A percentile compares a stretch with the other conserved stretches of the same genome.
phyloP scores from a whole-genome alignment of 768 basidiomycete genomes.

The Phanerochaete carnosa region DNA sequence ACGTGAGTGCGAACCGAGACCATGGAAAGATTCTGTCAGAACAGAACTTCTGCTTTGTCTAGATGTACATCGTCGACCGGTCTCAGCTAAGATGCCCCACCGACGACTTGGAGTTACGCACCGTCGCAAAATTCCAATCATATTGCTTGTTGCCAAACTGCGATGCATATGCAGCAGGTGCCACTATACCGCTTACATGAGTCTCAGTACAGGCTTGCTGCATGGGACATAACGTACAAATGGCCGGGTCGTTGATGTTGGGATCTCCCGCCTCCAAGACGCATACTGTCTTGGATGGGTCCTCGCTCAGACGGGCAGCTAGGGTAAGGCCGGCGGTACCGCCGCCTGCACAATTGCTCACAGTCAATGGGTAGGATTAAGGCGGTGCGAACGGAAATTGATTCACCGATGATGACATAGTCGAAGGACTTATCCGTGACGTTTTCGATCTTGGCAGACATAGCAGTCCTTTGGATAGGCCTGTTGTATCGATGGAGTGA shows the following conservation, averaged over 20 bases:
- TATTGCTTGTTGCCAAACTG: conserved; percentile 19
- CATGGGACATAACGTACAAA: background rate
- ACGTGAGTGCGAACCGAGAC: conserved; percentile 5
- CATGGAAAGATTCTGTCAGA: background rate
- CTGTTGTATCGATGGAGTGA: too few relatives aligned
- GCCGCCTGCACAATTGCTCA: too few relatives aligned
- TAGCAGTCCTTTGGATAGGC: too few relatives aligned
- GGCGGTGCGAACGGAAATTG: too few relatives aligned
- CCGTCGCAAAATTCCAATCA: conserved; percentile 19
- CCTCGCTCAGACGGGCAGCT: conserved; percentile 35
- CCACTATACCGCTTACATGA: conserved; percentile 13
- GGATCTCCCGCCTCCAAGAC: conserved; percentile 23
- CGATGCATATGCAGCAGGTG: conserved; percentile 12
- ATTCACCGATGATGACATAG: conserved; percentile 10
- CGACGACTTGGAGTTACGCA: too few relatives aligned
- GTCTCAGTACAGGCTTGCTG: background rate
- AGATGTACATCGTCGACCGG: background rate
- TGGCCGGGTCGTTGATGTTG: conserved; percentile 5
- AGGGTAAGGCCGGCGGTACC: conserved; percentile 24
- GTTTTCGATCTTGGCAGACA: background rate
- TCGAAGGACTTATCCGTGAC: conserved; percentile 3
- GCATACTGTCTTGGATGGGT: background rate
- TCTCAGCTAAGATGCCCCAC: too few relatives aligned
- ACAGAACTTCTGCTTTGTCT: conserved; percentile 3
- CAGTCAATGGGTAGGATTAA: too few relatives aligned